Conservation (phyloP, 768 basidiomycete species). For the Auricularia cornea region DNA sequence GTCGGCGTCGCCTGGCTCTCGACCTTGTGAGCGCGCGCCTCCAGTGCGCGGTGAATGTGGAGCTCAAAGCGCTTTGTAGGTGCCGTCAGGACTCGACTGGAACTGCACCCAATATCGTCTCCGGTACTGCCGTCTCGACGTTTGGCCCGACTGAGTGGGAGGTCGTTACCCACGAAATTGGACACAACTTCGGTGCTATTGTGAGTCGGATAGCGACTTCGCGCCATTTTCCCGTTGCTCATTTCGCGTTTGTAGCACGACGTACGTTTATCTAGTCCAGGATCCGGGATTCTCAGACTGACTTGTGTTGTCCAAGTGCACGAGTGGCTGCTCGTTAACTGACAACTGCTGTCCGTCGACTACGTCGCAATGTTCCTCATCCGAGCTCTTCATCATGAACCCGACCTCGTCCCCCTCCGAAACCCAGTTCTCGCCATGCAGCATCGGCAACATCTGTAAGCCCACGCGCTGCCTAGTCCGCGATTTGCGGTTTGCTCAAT, state of each 20-base stretch:
- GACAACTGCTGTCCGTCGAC: conserved; percentile 63
- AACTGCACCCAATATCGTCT: conserved; percentile 43
- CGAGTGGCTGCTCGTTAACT: conserved; percentile 50
- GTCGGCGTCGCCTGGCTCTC: conserved; percentile 86
- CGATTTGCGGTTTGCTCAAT: too few relatives aligned
- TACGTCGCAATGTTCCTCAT: conserved; percentile 40
- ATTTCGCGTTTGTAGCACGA: conserved; percentile 39
- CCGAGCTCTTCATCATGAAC: conserved; percentile 67
- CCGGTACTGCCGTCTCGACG: conserved; percentile 77
- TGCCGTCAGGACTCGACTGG: conserved; percentile 49
- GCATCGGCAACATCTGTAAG: conserved; percentile 78
- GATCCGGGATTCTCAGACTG: too few relatives aligned
- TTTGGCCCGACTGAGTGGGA: conserved; percentile 73
- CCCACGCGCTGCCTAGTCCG: conserved; percentile 53
- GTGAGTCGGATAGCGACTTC: conserved; percentile 33
- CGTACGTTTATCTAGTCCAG: too few relatives aligned
- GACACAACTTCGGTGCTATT: conserved; percentile 86
- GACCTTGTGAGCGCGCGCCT: conserved; percentile 52
- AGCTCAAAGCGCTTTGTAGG: conserved; percentile 28
- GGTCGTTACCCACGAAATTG: conserved; percentile 74
- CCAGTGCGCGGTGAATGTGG: too few relatives aligned
- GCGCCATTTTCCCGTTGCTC: conserved; percentile 9
- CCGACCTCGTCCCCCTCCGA: conserved; percentile 61
- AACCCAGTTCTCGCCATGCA: conserved; percentile 67
- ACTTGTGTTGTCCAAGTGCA: conserved; percentile 60